Evolutionary conservation across 306 rosid genomes (phyloP).

Genomic region (Quillaja saponaria): DNA sequence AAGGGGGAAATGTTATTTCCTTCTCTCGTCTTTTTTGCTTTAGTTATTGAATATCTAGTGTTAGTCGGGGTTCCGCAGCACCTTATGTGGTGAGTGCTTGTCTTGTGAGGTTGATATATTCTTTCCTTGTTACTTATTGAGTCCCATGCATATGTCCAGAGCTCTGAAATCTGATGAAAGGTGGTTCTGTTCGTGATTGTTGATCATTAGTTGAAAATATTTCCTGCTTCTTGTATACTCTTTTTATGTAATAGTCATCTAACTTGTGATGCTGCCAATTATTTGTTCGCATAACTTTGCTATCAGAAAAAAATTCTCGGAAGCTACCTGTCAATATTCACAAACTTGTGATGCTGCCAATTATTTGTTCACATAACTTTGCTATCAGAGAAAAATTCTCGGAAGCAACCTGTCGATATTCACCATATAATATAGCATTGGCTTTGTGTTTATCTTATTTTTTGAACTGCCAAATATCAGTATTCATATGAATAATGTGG

Average conservation of each 20-base stretch:
- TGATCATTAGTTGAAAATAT: background rate
- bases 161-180: conserved; percentile 1
- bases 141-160: background rate
- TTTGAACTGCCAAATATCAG: background rate
- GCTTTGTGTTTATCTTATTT: background rate
- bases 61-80: no score
- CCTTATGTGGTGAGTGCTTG: background rate
- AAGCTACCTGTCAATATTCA: background rate
- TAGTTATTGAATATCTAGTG: background rate
- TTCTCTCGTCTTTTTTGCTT: no score
- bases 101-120: no score
- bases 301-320: no score
- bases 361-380: no score
- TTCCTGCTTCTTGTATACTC: background rate
- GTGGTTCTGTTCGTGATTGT: conserved; percentile 1
- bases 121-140: no score
- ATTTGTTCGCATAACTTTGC: no score
- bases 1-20: no score
- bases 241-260: background rate
- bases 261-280: background rate
- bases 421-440: background rate
- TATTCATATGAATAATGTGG: background rate
- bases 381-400: no score
- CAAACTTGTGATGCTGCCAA: conserved; percentile 1
- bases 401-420: background rate